Percentiles rank a stretch among this genome's conserved stretches.
Evolutionary conservation across 306 rosid species (phyloP).

Genomic region (Citrullus colocynthis): DNA sequence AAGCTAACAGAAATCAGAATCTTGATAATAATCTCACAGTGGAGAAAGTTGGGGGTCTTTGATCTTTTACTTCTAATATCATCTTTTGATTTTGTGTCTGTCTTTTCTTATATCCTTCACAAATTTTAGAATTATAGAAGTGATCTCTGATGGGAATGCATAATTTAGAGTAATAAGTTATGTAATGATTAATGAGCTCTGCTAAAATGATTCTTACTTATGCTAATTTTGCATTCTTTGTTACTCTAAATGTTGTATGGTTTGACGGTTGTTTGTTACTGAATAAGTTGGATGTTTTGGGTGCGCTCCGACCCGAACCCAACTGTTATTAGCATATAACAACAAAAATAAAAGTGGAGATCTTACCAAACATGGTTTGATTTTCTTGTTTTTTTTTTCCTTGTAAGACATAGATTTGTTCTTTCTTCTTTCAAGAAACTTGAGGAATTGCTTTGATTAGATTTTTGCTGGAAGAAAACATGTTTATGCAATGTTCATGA

Average conservation of each 20-base stretch:
- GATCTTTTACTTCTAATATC: background rate
- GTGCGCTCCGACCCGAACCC: background rate
- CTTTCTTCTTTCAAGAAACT: background rate
- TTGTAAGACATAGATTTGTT: background rate
- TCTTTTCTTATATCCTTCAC: background rate
- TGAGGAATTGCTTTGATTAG: background rate
- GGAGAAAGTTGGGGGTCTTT: constrained; percentile 19
- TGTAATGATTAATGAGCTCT: background rate
- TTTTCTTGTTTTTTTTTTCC: background rate
- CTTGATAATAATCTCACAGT: constrained; percentile 3
- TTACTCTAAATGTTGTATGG: background rate
- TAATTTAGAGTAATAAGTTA: constrained; percentile 1
- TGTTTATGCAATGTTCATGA: background rate
- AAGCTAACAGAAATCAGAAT: constrained; percentile 28
- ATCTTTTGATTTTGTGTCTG: background rate
- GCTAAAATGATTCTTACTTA: background rate
- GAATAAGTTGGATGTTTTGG: background rate
- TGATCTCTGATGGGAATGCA: constrained; percentile 1
- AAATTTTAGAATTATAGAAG: background rate
- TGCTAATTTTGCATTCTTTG: background rate
- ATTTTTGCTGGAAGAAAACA: background rate
- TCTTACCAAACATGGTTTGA: background rate
- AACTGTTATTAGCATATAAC: background rate
- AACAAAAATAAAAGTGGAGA: background rate
- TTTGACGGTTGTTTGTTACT: background rate